Percentiles rank a stretch among this genome's conserved stretches.
These are phyloP conservation scores for Hypoxylon sp. DNA, from an alignment of 2,329 filamentous ascomycete species.

Conservation along the genomic window DNA sequence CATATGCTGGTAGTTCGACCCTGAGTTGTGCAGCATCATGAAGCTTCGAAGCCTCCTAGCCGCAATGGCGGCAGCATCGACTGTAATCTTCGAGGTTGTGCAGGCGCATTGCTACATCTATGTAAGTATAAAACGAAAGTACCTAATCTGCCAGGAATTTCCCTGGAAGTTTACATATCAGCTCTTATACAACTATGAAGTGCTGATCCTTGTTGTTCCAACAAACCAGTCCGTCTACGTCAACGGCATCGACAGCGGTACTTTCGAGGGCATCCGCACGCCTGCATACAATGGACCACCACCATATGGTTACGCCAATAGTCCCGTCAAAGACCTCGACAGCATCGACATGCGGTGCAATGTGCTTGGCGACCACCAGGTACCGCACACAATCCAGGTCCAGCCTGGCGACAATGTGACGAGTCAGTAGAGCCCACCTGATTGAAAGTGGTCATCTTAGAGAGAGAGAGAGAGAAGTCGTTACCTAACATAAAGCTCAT, in stretches of 20 bases:
- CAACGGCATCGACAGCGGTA: conserved; percentile 33
- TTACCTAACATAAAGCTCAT: neutral
- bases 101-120: conserved; percentile 32
- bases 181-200: neutral
- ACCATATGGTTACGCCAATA: conserved; percentile 29
- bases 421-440: conserved; percentile 6
- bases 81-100: neutral
- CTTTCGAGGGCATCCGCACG: conserved; percentile 30
- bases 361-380: conserved; percentile 32
- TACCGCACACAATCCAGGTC: conserved; percentile 31
- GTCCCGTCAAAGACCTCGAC: conserved; percentile 35
- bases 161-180: neutral
- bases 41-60: conserved; percentile 7
- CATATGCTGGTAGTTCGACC: neutral
- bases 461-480: too few relatives aligned
- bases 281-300: conserved; percentile 33
- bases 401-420: conserved; percentile 34
- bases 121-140: conserved; percentile 6
- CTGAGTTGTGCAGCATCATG: conserved; percentile 2
- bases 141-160: neutral
- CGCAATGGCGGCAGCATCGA: conserved; percentile 11
- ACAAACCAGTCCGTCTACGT: conserved; percentile 30
- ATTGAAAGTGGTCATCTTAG: too few relatives aligned
- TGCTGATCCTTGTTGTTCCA: neutral
- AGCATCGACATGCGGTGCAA: conserved; percentile 37